Evolutionary conservation across 768 basidiomycete genomes (phyloP), one percentile per base, ranked within the genome.

Genomic region (Daedaleopsis nitida): DNA sequence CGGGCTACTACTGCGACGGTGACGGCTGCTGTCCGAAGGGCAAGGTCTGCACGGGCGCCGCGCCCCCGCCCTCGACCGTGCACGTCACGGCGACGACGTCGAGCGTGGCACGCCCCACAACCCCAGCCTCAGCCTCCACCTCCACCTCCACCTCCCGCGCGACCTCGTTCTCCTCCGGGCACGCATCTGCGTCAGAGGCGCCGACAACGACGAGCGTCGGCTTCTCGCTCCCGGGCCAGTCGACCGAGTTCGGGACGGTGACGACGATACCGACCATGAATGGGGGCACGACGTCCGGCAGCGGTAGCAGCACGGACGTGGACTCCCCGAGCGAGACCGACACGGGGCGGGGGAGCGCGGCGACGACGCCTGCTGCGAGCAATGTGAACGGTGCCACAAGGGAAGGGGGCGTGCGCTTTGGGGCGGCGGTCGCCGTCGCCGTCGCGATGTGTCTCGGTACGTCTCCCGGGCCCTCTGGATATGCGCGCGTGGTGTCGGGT

Each of bases 21-120:
- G 60, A 39, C 52, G 61, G 56, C 5, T 62, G 61, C 52, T 62
- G 61, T 32, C 56, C 38, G 27, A 2, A 24, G 9, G 61, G 61
- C 52, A 24, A 44, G 37, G 50, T 55, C 37, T 62, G 61, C 57
- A 23, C 11, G 1, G 61, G 61, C 37, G 11, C n/a, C 48, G 52
- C 61, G 19, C 44, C 44, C 4, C 57, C 56, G 13, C 52, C 57
- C 1, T 55, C 53, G 35, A 62, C 61, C 14, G 50, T 62, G 44
- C 50, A 50, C 34, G 49, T 5, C 37, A 53, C 38, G 21, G 7
- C 52, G 17, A 53, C 14, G 37, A 17, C 35, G 34, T 5, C n/a
- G 35, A 17, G 14, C 52, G 21, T n/a, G n/a, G n/a, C 52, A 10
- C 32, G 27, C 17, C 12, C 37, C 32, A 16, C 35, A 12, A n/a